phyloP scores from a whole-genome alignment of 2,329 filamentous ascomycete genomes.

The Basipetospora chlamydospora region DNA sequence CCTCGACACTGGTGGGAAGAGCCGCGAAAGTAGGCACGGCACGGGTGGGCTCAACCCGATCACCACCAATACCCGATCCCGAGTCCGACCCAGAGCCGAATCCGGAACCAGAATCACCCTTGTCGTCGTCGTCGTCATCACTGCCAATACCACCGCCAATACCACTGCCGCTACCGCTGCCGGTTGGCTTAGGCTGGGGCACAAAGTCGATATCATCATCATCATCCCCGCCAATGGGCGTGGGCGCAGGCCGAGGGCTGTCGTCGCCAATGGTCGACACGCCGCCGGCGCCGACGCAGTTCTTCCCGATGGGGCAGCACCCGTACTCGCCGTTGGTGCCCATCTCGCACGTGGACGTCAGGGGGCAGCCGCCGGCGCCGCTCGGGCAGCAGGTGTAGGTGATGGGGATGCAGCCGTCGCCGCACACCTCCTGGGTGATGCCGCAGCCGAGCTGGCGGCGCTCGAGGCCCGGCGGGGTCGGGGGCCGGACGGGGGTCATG shows the following conservation, averaged over 20 bases:
- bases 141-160: no score
- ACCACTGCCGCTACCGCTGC: neutral
- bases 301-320: slow-evolving; percentile 16
- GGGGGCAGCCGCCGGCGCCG: slow-evolving; percentile 14
- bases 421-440: slow-evolving; percentile 12
- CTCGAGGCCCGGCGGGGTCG: neutral
- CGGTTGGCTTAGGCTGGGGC: neutral
- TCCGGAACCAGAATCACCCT: neutral
- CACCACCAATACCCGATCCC: neutral
- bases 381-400: slow-evolving; percentile 18
- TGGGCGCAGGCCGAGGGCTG: neutral
- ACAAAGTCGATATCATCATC: neutral
- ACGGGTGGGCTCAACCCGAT: neutral
- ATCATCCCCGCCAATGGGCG: neutral
- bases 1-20: neutral
- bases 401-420: slow-evolving; percentile 14
- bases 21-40: neutral
- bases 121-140: slow-evolving; percentile 1
- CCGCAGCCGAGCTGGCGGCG: neutral
- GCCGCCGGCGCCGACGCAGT: slow-evolving; percentile 14
- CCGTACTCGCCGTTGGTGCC: slow-evolving; percentile 14
- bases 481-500: neutral
- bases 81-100: neutral
- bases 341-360: slow-evolving; percentile 12
- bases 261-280: slow-evolving; percentile 8